Evolutionary conservation across 805 yeast genomes (phyloP).

Genomic region (Yamadazyma kitorensis): DNA sequence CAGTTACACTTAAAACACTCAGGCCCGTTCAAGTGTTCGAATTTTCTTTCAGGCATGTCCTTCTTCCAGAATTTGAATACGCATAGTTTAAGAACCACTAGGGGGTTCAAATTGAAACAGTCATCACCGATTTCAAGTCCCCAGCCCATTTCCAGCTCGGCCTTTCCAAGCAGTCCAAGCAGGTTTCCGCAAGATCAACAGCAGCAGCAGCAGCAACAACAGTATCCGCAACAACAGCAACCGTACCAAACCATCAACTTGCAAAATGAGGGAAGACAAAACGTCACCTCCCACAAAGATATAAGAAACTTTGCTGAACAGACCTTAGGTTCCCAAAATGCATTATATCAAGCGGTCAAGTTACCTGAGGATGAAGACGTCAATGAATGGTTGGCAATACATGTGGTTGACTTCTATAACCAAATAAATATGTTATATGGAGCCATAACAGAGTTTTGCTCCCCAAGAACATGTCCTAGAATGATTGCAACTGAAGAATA

Average conservation of each 20-base stretch:
- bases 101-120: constrained; percentile 43
- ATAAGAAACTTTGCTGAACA: constrained; percentile 89
- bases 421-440: constrained; percentile 97
- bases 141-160: constrained; percentile 33
- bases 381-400: constrained; percentile 95
- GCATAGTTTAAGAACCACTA: constrained; percentile 39
- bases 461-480: constrained; percentile 90
- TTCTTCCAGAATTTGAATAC: constrained; percentile 45
- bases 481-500: constrained; percentile 98
- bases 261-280: constrained; percentile 19
- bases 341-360: constrained; percentile 87
- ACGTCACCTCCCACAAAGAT: constrained; percentile 59
- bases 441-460: constrained; percentile 92
- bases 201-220: constrained; percentile 22
- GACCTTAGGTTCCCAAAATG: constrained; percentile 89
- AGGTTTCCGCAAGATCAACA: constrained; percentile 9
- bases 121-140: constrained; percentile 40
- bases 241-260: constrained; percentile 33
- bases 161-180: constrained; percentile 24
- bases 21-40: background rate
- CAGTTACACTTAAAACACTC: background rate
- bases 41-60: constrained; percentile 15
- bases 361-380: constrained; percentile 89
- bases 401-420: constrained; percentile 95
- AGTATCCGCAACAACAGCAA: constrained; percentile 10